Base-by-base conservation (phyloP, 2,329 filamentous ascomycete genomes). In the Alternaria sp. region DNA sequence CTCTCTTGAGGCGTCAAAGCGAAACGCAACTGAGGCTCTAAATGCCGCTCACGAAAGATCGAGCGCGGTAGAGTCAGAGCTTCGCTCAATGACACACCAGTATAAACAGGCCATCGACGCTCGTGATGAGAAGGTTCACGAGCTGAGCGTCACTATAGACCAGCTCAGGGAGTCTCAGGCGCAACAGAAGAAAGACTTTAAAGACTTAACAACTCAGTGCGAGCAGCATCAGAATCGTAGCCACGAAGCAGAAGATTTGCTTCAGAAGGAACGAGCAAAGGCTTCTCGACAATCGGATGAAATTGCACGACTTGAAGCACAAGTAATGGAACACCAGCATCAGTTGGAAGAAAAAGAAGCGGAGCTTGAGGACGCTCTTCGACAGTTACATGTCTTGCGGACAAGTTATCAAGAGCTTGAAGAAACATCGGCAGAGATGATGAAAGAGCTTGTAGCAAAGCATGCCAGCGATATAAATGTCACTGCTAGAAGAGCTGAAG, bases 1-100 rank as follows among this genome's bases (percentile, higher is more conserved):
- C 8, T 71, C 81, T n/a, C 70, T 83, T n/a, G 73, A 78, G 12
- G 66, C 78, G 4, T 76, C 79, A 12, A 77, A 73, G 4, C 64
- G 61, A 18, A 63, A 74, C 22, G 79, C 76, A 4, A 71, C 78
- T 9, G 71, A 79, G 11, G 59, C 65, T 14, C 46, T 77, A 6
- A 52, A 49, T 16, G 56, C 65, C 36, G 56, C 69, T 67, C 50
- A 69, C n/a, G 68, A 75, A 45, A 60, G 60, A 0, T 69, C 66
- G 44, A 62, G 67, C n/a, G 49, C 50, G 9, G 73, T 73, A 59
- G 81, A 86, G 45, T 63, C 85, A 4, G 66, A 70, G 32, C 46
- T 75, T 14, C 73, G 58, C 30, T 74, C 74, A 4, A 68, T 59
- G 2, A 64, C 71, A 16, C 36, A 68, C 18, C 60, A 54, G 12